Percentiles rank a stretch among this genome's conserved stretches.
phyloP scores from a whole-genome alignment of 371 early-diverging fungal genomes.

The Apophysomyces trapeziformis region DNA sequence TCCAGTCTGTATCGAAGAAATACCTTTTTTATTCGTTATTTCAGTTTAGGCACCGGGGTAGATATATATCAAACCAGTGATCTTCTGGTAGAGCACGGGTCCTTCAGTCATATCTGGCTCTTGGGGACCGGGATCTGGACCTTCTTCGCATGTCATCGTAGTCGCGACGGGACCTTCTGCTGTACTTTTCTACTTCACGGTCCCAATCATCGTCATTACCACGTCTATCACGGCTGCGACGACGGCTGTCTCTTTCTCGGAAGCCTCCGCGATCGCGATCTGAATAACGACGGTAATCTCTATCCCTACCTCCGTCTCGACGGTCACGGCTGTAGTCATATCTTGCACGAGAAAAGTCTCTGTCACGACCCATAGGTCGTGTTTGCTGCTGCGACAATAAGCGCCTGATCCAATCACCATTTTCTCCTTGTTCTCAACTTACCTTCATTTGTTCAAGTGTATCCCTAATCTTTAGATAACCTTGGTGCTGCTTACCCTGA shows the following conservation, averaged over 20 bases:
- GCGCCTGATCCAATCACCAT: not conserved
- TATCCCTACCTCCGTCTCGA: slow-evolving; percentile 59
- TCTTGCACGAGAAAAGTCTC: slow-evolving; percentile 50
- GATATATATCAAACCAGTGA: slow-evolving; percentile 10
- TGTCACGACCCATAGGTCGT: slow-evolving; percentile 17
- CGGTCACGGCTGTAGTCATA: slow-evolving; percentile 53
- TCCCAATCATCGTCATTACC: slow-evolving; percentile 33
- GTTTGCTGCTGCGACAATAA: not conserved
- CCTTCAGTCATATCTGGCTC: slow-evolving; percentile 24
- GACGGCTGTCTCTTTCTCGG: slow-evolving; percentile 40
- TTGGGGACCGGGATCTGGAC: slow-evolving; percentile 33
- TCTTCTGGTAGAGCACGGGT: not conserved
- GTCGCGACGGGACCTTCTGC: slow-evolving; percentile 19
- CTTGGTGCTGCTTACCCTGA: slow-evolving; percentile 89
- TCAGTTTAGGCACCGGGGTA: slow-evolving; percentile 9
- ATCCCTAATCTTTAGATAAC: slow-evolving; percentile 81
- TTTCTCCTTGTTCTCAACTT: slow-evolving; percentile 17
- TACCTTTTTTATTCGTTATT: slow-evolving; percentile 11
- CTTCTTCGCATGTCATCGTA: slow-evolving; percentile 20
- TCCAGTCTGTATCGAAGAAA: not conserved
- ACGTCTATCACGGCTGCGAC: slow-evolving; percentile 30
- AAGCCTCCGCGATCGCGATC: slow-evolving; percentile 49
- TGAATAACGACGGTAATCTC: slow-evolving; percentile 57
- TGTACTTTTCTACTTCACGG: slow-evolving; percentile 33
- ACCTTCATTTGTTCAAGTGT: slow-evolving; percentile 79